phyloP scores from a whole-genome alignment of 352 stramenopile species.

The Phytophthora pinifolia region DNA sequence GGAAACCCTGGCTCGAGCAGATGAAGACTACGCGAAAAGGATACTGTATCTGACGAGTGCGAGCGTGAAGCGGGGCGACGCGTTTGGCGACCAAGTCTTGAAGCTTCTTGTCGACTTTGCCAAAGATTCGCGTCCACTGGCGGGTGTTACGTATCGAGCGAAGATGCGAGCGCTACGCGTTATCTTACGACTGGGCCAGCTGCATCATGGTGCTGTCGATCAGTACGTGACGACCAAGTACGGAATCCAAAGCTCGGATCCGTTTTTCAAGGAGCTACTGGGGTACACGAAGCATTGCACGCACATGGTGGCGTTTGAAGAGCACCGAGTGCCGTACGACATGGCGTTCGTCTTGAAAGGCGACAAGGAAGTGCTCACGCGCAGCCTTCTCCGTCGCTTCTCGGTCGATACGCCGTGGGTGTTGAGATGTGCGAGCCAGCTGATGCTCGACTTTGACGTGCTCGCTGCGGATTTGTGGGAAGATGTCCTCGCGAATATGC shows the following conservation, averaged over 20 bases:
- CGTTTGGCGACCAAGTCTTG: conserved; percentile 32
- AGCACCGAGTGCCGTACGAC: conserved; percentile 52
- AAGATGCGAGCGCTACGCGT: conserved; percentile 49
- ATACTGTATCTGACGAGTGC: conserved; percentile 34
- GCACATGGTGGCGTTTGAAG: conserved; percentile 56
- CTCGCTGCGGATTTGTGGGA: conserved; percentile 47
- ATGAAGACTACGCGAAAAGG: conserved; percentile 37
- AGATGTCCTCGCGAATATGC: conserved; percentile 46
- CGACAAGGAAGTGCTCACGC: conserved; percentile 46
- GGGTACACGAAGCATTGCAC: conserved; percentile 34
- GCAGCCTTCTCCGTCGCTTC: conserved; percentile 50
- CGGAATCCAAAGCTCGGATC: conserved; percentile 6
- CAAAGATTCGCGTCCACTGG: conserved; percentile 38
- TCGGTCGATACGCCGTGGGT: conserved; percentile 30
- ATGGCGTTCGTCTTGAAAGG: conserved; percentile 39
- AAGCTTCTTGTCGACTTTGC: conserved; percentile 43
- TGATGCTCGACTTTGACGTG: conserved; percentile 64
- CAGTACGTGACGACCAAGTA: conserved; percentile 30
- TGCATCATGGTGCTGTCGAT: conserved; percentile 21
- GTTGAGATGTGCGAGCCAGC: conserved; percentile 34
- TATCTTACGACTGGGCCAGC: conserved; percentile 33
- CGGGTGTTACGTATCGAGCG: conserved; percentile 58
- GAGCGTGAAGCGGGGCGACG: conserved; percentile 18
- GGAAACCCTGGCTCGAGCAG: conserved; percentile 30
- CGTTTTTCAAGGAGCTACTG: conserved; percentile 40